A percentile compares a stretch with the other conserved stretches of the same genome.
These are phyloP conservation scores for Porphyrellus cyaneotinctus DNA, from an alignment of 768 basidiomycete species.

Conservation along the genomic window DNA sequence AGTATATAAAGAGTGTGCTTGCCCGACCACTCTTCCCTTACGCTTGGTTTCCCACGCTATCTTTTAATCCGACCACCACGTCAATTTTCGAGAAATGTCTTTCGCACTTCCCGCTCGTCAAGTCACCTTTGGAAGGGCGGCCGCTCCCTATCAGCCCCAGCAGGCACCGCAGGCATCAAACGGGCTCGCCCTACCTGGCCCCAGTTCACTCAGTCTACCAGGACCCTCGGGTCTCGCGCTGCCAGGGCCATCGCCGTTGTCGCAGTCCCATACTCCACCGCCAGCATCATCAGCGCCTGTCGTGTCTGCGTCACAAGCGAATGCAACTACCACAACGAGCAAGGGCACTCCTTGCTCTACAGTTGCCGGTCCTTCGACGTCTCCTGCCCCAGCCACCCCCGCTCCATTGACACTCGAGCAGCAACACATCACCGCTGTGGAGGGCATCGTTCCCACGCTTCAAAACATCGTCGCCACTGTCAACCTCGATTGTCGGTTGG, in stretches of 20 bases:
- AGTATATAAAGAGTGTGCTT: conserved; percentile 27
- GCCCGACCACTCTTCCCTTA: conserved; percentile 24
- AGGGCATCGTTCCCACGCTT: conserved; percentile 97
- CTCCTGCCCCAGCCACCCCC: conserved; percentile 49
- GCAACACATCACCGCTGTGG: conserved; percentile 93
- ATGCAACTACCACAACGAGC: conserved; percentile 32
- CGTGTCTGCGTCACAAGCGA: conserved; percentile 17
- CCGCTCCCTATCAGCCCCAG: conserved; percentile 42
- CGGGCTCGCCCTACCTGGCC: conserved; percentile 54
- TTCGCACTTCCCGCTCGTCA: conserved; percentile 76
- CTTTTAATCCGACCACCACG: conserved; percentile 21
- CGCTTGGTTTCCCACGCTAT: conserved; percentile 27
- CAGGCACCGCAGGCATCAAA: conserved; percentile 40
- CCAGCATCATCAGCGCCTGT: conserved; percentile 13
- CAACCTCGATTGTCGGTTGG: conserved; percentile 93
- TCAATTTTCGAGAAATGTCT: conserved; percentile 35
- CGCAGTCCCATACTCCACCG: conserved; percentile 37
- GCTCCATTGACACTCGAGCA: conserved; percentile 82
- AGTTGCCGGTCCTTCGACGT: conserved; percentile 56
- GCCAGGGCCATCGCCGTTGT: conserved; percentile 55
- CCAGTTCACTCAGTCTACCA: conserved; percentile 43
- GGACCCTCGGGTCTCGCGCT: conserved; percentile 44
- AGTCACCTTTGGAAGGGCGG: conserved; percentile 70
- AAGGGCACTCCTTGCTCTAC: conserved; percentile 36
- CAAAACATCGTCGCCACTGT: conserved; percentile 99